phyloP scores from a whole-genome alignment of 140 eudicot genomes.

The Oenanthe javanica region DNA sequence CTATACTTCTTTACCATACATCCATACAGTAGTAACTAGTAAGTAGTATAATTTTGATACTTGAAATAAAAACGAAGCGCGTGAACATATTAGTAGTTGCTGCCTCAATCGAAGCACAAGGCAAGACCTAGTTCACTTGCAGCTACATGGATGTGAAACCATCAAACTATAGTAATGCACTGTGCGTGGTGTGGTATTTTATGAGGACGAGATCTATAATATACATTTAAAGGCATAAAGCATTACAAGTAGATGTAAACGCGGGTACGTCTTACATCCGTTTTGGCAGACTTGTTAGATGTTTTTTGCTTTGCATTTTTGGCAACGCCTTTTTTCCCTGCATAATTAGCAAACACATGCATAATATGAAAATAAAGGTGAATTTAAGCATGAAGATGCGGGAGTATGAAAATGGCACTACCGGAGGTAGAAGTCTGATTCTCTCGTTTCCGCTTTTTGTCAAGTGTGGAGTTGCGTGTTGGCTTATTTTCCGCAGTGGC shows the following conservation, averaged over 20 bases:
- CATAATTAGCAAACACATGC: not conserved
- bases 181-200: not conserved
- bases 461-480: constrained; percentile 13
- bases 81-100: not conserved
- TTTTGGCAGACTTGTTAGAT: constrained; percentile 20
- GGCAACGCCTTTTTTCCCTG: constrained; percentile 31
- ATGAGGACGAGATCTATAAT: constrained; percentile 6
- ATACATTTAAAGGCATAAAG: not conserved
- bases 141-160: not conserved
- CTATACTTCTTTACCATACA: not conserved
- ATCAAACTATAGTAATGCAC: not conserved
- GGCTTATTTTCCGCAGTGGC: constrained; percentile 16
- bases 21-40: not conserved
- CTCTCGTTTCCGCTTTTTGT: constrained; percentile 28
- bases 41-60: not conserved
- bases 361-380: not conserved
- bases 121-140: not conserved
- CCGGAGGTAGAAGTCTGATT: constrained; percentile 21
- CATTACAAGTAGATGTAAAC: not conserved
- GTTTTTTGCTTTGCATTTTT: constrained; percentile 18
- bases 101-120: not conserved
- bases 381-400: not conserved
- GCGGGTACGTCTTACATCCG: constrained; percentile 28
- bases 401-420: constrained; percentile 4
- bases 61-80: not conserved